phyloP scores from a whole-genome alignment of 352 stramenopile species.

The Phytophthora pini region DNA sequence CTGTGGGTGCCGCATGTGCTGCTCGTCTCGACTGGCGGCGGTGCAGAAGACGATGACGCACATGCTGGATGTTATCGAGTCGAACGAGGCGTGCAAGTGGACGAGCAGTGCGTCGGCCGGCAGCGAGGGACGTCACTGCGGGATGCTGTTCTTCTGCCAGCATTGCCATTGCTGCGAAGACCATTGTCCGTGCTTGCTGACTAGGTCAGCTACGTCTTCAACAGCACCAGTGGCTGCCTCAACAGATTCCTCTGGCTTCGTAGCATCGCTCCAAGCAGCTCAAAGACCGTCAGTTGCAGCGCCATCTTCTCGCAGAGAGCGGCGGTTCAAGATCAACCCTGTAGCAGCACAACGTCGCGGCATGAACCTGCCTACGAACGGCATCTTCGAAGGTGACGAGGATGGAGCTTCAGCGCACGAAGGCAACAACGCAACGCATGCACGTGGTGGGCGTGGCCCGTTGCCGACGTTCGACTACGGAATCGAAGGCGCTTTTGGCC shows the following conservation, averaged over 20 bases:
- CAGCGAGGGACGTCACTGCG: conserved; percentile 34
- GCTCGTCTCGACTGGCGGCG: conserved; percentile 52
- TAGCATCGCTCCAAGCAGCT: conserved; percentile 16
- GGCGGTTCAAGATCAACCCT: conserved; percentile 42
- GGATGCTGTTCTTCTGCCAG: conserved; percentile 46
- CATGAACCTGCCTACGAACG: conserved; percentile 9
- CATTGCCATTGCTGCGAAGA: conserved; percentile 46
- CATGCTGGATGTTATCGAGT: conserved; percentile 66
- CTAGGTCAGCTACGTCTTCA: conserved; percentile 7
- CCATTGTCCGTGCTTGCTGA: conserved; percentile 49
- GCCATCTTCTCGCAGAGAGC: conserved; percentile 18
- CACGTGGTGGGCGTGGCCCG: conserved; percentile 20
- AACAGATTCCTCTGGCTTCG: conserved; percentile 15
- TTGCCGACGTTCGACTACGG: conserved; percentile 48
- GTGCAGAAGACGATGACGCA: conserved; percentile 70
- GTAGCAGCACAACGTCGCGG: conserved; percentile 35
- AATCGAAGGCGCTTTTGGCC: conserved; percentile 41
- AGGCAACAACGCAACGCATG: neutral
- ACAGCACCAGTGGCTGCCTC: neutral
- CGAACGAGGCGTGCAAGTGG: conserved; percentile 70
- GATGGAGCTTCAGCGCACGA: neutral
- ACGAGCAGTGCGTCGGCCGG: conserved; percentile 28
- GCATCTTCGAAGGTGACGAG: conserved; percentile 5
- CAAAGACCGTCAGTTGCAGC: conserved; percentile 5
- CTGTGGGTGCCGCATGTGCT: conserved; percentile 81